These are phyloP conservation scores for Salix viminalis DNA, from an alignment of 345 rosid species.

Conservation along the genomic window DNA sequence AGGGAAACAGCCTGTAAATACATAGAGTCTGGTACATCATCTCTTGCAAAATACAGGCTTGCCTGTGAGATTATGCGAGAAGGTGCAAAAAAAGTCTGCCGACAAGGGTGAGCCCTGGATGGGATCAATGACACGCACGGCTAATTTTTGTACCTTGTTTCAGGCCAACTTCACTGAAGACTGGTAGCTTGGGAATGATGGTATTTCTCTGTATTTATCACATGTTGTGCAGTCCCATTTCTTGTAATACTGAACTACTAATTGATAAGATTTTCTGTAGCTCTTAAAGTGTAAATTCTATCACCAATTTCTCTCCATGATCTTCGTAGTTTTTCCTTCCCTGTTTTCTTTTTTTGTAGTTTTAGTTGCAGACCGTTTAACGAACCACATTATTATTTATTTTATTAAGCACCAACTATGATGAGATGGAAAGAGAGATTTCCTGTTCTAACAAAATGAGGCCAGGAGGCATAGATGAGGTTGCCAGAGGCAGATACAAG, in stretches of 20 bases:
- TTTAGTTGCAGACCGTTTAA: background rate
- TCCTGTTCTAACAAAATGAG: background rate
- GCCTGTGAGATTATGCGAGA: constrained; percentile 79
- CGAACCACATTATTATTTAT: background rate
- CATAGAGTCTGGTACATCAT: constrained; percentile 61
- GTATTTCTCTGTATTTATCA: background rate
- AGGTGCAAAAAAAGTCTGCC: constrained; percentile 72
- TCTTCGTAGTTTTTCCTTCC: background rate
- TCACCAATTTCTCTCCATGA: background rate
- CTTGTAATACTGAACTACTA: background rate
- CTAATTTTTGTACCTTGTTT: constrained; percentile 19
- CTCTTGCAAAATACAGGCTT: constrained; percentile 70
- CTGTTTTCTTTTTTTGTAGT: background rate
- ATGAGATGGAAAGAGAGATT: background rate
- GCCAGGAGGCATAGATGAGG: background rate
- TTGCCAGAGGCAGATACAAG: background rate
- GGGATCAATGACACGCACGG: constrained; percentile 15
- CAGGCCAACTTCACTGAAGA: constrained; percentile 3
- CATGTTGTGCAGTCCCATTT: constrained; percentile 2
- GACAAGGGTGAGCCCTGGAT: constrained; percentile 47
- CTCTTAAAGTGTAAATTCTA: background rate
- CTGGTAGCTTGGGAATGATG: background rate
- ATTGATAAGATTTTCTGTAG: background rate
- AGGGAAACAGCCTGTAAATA: constrained; percentile 81
- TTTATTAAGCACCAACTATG: background rate